A percentile compares a stretch with the other conserved stretches of the same genome.
These are phyloP conservation scores for Bondarzewia mesenterica DNA, from an alignment of 1,284 basidiomycete species.

Conservation along the genomic window DNA sequence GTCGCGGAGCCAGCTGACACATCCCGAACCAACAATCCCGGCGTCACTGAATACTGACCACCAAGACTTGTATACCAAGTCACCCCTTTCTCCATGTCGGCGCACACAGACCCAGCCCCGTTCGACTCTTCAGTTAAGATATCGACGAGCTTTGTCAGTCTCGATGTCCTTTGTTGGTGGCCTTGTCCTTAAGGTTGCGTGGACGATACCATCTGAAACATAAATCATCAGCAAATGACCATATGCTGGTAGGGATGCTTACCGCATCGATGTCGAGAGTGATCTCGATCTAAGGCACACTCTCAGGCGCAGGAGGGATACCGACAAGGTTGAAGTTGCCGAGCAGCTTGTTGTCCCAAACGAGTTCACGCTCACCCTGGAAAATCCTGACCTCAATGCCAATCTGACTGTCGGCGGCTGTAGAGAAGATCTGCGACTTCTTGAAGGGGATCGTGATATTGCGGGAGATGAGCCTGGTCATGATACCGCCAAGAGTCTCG, in stretches of 20 bases:
- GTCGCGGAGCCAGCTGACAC: too few species aligned
- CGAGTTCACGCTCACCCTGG: conserved; percentile 98
- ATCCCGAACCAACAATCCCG: too few species aligned
- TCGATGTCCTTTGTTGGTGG: conserved; percentile 92
- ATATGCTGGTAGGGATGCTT: conserved; percentile 16
- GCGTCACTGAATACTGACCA: too few species aligned
- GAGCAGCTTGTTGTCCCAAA: conserved; percentile 95
- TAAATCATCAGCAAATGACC: conserved; percentile 5
- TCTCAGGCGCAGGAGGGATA: conserved; percentile 96
- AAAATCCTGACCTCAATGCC: conserved; percentile 97
- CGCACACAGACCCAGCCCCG: conserved; percentile 90
- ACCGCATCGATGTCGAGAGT: conserved; percentile 99
- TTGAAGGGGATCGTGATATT: conserved; percentile 99
- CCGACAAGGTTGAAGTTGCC: conserved; percentile 99
- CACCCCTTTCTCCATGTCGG: conserved; percentile 97
- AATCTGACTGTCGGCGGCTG: conserved; percentile 92
- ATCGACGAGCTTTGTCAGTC: conserved; percentile 81
- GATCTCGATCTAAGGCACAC: conserved; percentile 97
- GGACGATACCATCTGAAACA: conserved; percentile 81
- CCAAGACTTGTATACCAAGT: too few species aligned
- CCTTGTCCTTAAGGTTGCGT: conserved; percentile 98
- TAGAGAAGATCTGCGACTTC: conserved; percentile 98
- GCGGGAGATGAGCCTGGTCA: conserved; percentile 92
- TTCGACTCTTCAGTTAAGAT: conserved; percentile 96
- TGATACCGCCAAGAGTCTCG: conserved; percentile 97